Base-by-base conservation (phyloP, 208 protist genomes). In the Trypanosoma avium region DNA sequence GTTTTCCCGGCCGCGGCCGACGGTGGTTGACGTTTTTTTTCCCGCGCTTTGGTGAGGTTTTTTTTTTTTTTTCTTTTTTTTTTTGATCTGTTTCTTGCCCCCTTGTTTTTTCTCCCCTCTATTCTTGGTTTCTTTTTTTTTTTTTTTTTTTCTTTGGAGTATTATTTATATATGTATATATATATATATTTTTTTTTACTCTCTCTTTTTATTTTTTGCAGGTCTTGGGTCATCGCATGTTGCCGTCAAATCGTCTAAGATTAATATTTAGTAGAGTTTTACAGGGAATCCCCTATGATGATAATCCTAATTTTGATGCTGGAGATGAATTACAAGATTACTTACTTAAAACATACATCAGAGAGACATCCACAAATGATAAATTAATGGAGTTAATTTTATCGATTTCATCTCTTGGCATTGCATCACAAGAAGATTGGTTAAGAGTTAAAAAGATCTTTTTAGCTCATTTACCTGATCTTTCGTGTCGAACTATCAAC, bases 341-440 rank as follows among this genome's bases (percentile, higher is more conserved):
- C 35, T 17, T 58, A 21, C 21, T 70, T 19, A 46, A 70, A 63
- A 49, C 24, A 9, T 61, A 63, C 26, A 42, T 63, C 5, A 40
- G 19, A 19, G 33, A 57, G 33, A 38, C 33, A n/a, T 22, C 5
- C 6, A 38, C 52, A 1, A 55, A 66, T 27, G 60, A 73, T 4
- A 52, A 21, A n/a, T 27, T 73, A 17, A 50, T 27, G 5, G 67
- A 73, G 10, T 38, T 67, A 38, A n/a, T 73, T 67, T 21, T 38
- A 13, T 73, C 67, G 1, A 30, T 67, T 19, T 73, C 67, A 42
- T 58, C 36, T 43, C 53, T 73, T 48, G 54, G 67, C 4, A 54
- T 73, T 29, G 67, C 57, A 24, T 62, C 67, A 10, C 32, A 38
- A 10, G 67, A 73, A 49, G 67, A 73, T 32, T 73, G 67, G 67